Base-by-base conservation (phyloP, 352 stramenopile species). In the Phytopythium aichiense region DNA sequence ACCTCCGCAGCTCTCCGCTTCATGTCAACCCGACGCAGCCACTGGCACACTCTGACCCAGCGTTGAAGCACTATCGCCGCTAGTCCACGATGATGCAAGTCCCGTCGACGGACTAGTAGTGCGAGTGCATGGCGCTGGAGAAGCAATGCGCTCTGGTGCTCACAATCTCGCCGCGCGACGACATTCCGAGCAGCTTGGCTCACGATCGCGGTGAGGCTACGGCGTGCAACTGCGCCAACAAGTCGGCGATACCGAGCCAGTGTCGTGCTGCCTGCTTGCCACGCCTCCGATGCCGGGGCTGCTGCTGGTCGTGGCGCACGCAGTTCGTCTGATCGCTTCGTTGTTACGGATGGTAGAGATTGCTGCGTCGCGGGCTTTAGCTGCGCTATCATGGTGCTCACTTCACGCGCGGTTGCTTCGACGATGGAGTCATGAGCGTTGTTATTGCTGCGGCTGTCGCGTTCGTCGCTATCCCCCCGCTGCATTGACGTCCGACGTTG, bases 251-350 rank as follows among this genome's bases (percentile, higher is more conserved):
- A 56, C 16, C 50, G 50, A 5, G 50, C 50, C 12, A 35, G 30
- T 8, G 50, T 56, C 16, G 50, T 56, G 23, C 50, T 56, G 25
- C 50, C 50, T 16, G 30, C 50, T 30, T 56, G 50, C 30, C 50
- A 40, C 50, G 12, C 6, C 30, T 40, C 30, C 50, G 30, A 16
- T 13, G 46, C 15, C 25, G 12, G 4, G 2, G 18, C 22, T 31
- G n/a, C 25, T 52, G 12, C 22, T 11, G 6, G n/a, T 22, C 4
- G 4, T 31, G 22, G 22, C 22, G 12, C 20, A n/a, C 22, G 46
- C 7, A 7, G 4, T 15, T 52, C 46, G 2, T 52, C 46, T 2
- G 20, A 15, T 15, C 22, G 22, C 2, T 33, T 52, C 4, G 25
- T 7, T 31, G n/a, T 0, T 22, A 31, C 33, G 2, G 25, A 20